These are phyloP conservation scores for Mariannaea sp. DNA, from an alignment of 2,329 filamentous ascomycete species.

Conservation along the genomic window DNA sequence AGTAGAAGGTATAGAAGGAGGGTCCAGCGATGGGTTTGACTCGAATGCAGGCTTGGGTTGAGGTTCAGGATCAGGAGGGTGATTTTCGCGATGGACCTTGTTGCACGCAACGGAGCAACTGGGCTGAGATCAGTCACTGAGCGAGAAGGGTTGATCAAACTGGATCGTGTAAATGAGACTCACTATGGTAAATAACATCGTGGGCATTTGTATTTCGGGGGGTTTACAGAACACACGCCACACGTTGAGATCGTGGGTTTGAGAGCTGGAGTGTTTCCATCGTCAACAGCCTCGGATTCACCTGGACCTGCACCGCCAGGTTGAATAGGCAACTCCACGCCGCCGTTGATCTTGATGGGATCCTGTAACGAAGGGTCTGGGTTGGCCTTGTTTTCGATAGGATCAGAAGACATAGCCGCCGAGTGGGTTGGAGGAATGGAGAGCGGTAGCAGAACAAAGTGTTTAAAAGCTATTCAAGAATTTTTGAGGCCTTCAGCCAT, in stretches of 20 bases:
- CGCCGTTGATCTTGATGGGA: slow-evolving; percentile 2
- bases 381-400: slow-evolving; percentile 13
- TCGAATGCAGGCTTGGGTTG: slow-evolving; percentile 28
- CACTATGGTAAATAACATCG: slow-evolving; percentile 64
- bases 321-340: slow-evolving; percentile 1
- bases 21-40: slow-evolving; percentile 9
- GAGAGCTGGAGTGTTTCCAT: slow-evolving; percentile 5
- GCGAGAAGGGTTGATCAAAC: neutral
- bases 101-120: slow-evolving; percentile 66
- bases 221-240: slow-evolving; percentile 56
- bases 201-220: slow-evolving; percentile 67
- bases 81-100: slow-evolving; percentile 55
- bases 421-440: neutral
- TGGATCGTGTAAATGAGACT: slow-evolving; percentile 35
- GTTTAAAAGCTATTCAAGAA: neutral
- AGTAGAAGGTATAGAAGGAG: neutral
- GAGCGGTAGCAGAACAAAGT: neutral
- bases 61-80: slow-evolving; percentile 49
- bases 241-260: slow-evolving; percentile 44
- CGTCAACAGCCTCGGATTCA: neutral
- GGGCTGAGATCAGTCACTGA: slow-evolving; percentile 11
- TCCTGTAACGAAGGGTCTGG: slow-evolving; percentile 1
- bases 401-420: slow-evolving; percentile 25
- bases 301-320: neutral
- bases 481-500: neutral